These are phyloP conservation scores for Ophiostoma ulmi DNA, from an alignment of 2,329 filamentous ascomycete species.

Conservation along the genomic window DNA sequence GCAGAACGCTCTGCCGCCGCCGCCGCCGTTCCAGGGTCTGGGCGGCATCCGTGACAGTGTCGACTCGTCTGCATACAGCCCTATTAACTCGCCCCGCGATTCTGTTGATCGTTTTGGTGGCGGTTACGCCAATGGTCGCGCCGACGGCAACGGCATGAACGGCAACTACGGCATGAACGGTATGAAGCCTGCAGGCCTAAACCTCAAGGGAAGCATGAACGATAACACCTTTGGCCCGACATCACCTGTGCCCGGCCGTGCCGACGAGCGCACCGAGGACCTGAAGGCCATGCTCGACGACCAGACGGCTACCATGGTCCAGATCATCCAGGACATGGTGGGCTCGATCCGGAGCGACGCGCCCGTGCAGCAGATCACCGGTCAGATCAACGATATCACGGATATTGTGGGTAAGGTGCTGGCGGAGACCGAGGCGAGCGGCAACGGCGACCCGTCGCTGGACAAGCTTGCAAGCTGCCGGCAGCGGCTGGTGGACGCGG, in stretches of 20 bases:
- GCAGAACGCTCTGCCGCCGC: conserved; percentile 45
- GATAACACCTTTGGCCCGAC: conserved; percentile 39
- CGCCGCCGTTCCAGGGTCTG: conserved; percentile 54
- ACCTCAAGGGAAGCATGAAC: conserved; percentile 30
- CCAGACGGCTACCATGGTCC: conserved; percentile 71
- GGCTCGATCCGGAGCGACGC: conserved; percentile 63
- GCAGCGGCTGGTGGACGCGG: conserved; percentile 59
- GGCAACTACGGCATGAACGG: conserved; percentile 30
- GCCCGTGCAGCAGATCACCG: conserved; percentile 58
- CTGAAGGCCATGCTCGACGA: conserved; percentile 71
- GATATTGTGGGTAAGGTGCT: conserved; percentile 66
- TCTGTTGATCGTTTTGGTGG: conserved; percentile 44
- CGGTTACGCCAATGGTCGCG: conserved; percentile 14
- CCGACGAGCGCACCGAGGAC: conserved; percentile 45
- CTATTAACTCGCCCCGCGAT: conserved; percentile 62
- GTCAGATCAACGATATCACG: conserved; percentile 66
- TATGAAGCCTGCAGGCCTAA: neutral
- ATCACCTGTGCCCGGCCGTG: conserved; percentile 31
- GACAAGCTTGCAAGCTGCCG: conserved; percentile 58
- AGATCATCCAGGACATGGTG: conserved; percentile 77
- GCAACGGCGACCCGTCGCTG: conserved; percentile 47
- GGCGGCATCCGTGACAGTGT: conserved; percentile 54
- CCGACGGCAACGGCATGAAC: conserved; percentile 16
- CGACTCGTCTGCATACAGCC: conserved; percentile 70
- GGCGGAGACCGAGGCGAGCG: conserved; percentile 55